These are phyloP conservation scores for Diplotaxis tenuifolia DNA, from an alignment of 345 rosid genomes.

Conservation along the genomic window DNA sequence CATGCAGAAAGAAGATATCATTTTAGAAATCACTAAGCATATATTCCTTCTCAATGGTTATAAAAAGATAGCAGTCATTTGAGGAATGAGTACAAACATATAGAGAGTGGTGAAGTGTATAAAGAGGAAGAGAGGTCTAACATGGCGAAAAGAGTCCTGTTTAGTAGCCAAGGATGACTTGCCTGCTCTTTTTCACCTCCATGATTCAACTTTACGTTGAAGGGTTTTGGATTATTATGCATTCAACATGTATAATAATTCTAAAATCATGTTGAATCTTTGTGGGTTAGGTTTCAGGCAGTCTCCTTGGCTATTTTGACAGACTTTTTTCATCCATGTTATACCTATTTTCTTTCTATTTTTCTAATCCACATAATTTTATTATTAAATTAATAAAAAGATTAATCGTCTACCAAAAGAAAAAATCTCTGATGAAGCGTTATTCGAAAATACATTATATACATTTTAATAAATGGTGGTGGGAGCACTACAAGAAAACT, in stretches of 20 bases:
- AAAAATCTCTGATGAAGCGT: background rate
- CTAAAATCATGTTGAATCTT: constrained; percentile 21
- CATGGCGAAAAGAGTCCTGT: constrained; percentile 32
- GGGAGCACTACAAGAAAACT: no score
- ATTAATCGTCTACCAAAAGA: background rate
- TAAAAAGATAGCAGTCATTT: constrained; percentile 27
- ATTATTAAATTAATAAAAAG: background rate
- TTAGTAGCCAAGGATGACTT: constrained; percentile 43
- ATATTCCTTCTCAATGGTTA: constrained; percentile 30
- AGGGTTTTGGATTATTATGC: constrained; percentile 15
- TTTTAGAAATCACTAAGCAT: constrained; percentile 18
- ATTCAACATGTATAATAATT: constrained; percentile 11
- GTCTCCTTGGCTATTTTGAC: constrained; percentile 40
- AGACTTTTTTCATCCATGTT: constrained; percentile 22
- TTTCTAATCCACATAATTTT: background rate
- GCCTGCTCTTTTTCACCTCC: constrained; percentile 35
- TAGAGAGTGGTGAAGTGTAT: constrained; percentile 7
- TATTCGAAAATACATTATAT: background rate
- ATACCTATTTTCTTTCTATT: constrained; percentile 4
- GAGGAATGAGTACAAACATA: background rate
- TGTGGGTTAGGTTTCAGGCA: constrained; percentile 35
- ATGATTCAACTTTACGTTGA: constrained; percentile 16
- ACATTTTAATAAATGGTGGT: background rate
- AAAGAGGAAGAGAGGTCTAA: constrained; percentile 24
- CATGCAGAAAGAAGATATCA: constrained; percentile 15